Evolutionary conservation across 2,329 filamentous ascomycete genomes (phyloP).

Genomic region (Fusarium sp.): DNA sequence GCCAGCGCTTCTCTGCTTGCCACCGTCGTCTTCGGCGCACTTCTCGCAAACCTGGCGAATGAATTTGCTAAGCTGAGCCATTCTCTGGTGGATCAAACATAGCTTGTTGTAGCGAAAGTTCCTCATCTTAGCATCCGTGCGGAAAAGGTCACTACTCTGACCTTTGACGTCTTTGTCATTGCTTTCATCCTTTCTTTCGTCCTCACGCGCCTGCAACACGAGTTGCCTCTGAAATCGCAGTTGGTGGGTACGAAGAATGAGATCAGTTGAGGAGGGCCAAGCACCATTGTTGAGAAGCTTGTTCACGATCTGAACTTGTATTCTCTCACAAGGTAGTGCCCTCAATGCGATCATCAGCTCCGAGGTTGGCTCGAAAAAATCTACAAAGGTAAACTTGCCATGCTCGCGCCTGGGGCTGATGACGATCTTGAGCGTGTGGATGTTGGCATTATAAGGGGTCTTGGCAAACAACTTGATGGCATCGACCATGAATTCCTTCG

Average conservation of each 20-base stretch:
- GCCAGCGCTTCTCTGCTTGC: neutral
- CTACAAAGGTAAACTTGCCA: slow-evolving; percentile 45
- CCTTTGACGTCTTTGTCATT: neutral
- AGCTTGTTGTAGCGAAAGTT: neutral
- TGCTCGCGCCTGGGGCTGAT: slow-evolving; percentile 43
- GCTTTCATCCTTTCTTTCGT: neutral
- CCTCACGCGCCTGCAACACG: neutral
- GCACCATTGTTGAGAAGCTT: slow-evolving; percentile 21
- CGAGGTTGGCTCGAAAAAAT: slow-evolving; percentile 46
- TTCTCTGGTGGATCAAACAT: neutral
- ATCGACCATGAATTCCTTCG: slow-evolving; percentile 44
- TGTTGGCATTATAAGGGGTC: slow-evolving; percentile 27
- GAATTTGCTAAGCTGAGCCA: neutral
- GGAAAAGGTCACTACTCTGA: neutral
- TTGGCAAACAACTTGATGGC: slow-evolving; percentile 50
- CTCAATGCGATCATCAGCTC: slow-evolving; percentile 44
- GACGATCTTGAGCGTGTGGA: slow-evolving; percentile 55
- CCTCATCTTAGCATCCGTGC: slow-evolving; percentile 9
- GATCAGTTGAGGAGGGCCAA: neutral
- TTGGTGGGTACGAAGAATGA: slow-evolving; percentile 20
- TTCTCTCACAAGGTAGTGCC: slow-evolving; percentile 46
- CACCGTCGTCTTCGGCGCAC: neutral
- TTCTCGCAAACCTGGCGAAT: slow-evolving; percentile 26
- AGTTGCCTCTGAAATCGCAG: slow-evolving; percentile 20
- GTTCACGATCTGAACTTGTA: slow-evolving; percentile 48